phyloP scores from a whole-genome alignment of 441 rosid species.

The Aleurites moluccanus region DNA sequence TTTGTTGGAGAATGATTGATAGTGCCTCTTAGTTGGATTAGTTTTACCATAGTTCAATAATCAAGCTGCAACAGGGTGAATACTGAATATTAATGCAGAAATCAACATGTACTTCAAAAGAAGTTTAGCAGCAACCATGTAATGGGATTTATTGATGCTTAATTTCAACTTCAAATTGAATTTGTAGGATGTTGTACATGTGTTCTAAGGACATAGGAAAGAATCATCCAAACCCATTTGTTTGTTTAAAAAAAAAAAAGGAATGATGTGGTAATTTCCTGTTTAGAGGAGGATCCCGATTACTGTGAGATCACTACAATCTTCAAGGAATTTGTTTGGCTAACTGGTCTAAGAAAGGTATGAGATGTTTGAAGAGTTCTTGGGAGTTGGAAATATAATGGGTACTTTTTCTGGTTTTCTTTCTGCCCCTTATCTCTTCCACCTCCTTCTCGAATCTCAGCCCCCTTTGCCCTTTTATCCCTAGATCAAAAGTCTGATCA shows the following conservation, averaged over 20 bases:
- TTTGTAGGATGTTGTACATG: neutral
- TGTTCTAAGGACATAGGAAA: neutral
- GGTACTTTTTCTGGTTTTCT: neutral
- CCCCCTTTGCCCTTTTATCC: neutral
- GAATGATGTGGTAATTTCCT: neutral
- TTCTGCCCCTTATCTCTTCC: neutral
- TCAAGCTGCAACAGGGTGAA: neutral
- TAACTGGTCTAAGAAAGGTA: neutral
- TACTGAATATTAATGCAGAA: neutral
- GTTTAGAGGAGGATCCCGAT: neutral
- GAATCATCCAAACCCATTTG: neutral
- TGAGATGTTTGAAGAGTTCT: neutral
- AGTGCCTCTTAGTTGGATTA: neutral
- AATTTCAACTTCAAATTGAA: neutral
- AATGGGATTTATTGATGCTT: neutral
- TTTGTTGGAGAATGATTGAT: neutral
- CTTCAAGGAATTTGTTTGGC: too few species aligned
- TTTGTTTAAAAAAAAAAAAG: too few species aligned
- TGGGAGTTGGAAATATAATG: neutral
- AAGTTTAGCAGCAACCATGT: neutral
- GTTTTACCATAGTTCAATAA: neutral
- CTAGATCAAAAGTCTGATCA: neutral
- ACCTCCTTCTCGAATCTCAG: neutral
- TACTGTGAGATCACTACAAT: neutral
- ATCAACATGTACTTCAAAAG: neutral